These are phyloP conservation scores for Musa schizocarpa DNA, from an alignment of 176 grass and related monocot species.

Conservation along the genomic window DNA sequence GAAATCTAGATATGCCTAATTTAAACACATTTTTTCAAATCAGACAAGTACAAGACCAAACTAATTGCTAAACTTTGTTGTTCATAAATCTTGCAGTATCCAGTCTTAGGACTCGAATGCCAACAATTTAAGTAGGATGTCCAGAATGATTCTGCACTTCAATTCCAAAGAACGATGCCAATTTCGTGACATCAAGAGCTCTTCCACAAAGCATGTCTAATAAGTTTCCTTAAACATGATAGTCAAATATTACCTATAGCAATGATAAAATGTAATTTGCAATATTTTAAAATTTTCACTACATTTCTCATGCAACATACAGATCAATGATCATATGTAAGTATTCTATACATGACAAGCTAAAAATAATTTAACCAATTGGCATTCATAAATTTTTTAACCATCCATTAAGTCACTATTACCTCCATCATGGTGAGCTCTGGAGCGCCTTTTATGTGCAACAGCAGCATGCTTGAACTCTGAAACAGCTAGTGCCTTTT, in stretches of 20 bases:
- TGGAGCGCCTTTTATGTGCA: slow-evolving; percentile 61
- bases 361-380: too few relatives aligned
- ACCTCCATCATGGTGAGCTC: slow-evolving; percentile 41
- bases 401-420: not conserved
- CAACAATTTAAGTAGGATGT: not conserved
- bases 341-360: too few relatives aligned
- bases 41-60: too few relatives aligned
- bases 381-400: too few relatives aligned
- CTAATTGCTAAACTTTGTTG: too few relatives aligned
- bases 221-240: not conserved
- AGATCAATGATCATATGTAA: too few relatives aligned
- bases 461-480: slow-evolving; percentile 70
- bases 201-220: too few relatives aligned
- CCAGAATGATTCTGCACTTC: not conserved
- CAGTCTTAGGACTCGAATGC: not conserved
- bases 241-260: not conserved
- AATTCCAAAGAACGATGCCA: not conserved
- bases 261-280: not conserved
- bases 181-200: not conserved
- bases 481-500: slow-evolving; percentile 57
- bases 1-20: too few relatives aligned
- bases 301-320: not conserved
- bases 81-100: not conserved
- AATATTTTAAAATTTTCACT: not conserved
- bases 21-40: too few relatives aligned